Percentiles rank a stretch among this genome's conserved stretches.
phyloP scores from a whole-genome alignment of 1,284 basidiomycete genomes.

The Athelia sp. region DNA sequence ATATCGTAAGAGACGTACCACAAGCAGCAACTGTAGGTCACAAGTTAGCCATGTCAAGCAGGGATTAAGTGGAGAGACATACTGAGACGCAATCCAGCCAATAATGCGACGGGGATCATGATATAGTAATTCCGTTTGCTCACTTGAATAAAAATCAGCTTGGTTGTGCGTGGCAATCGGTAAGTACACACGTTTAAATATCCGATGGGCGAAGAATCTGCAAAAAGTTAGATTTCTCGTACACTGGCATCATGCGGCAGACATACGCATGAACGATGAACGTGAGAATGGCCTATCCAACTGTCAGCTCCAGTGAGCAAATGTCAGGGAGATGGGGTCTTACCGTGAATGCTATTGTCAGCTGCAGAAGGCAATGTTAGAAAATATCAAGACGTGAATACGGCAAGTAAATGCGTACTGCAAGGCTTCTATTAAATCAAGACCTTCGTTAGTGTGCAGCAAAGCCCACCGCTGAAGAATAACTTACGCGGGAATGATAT shows the following conservation, averaged over 20 bases:
- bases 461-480: background rate
- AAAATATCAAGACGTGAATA: too few species aligned
- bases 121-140: constrained; percentile 34
- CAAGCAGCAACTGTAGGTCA: constrained; percentile 19
- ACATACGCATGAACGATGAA: constrained; percentile 36
- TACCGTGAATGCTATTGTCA: constrained; percentile 43
- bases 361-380: constrained; percentile 20
- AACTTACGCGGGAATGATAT: constrained; percentile 33
- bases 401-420: background rate
- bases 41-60: background rate
- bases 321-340: constrained; percentile 3
- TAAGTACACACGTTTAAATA: constrained; percentile 29
- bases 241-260: background rate
- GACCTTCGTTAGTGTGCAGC: too few species aligned
- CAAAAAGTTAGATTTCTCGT: background rate
- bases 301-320: too few species aligned
- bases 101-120: constrained; percentile 24
- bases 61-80: constrained; percentile 19
- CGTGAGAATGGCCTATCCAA: constrained; percentile 28
- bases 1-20: constrained; percentile 12
- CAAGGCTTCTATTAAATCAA: background rate
- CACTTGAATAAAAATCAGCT: constrained; percentile 19
- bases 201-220: constrained; percentile 31
- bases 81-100: constrained; percentile 27
- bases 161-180: background rate